Conservation (phyloP, 192 early-diverging fungal species). For the Podila clonocystis region DNA sequence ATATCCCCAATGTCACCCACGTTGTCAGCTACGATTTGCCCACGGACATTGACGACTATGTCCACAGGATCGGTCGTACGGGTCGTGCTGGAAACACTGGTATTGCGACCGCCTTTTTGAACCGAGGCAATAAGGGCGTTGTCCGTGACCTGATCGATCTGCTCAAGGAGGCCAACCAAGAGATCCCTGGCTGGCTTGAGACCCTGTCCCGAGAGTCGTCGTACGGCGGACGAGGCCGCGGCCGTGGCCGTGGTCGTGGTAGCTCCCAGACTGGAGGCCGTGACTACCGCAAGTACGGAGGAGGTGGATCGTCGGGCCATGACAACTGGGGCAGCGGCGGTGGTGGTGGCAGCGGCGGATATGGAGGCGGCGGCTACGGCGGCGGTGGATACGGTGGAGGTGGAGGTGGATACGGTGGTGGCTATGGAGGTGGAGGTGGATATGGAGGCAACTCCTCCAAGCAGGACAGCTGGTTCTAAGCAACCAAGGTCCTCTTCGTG, state of each 20-base stretch:
- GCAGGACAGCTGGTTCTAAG: conserved; percentile 25
- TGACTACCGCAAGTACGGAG: conserved; percentile 51
- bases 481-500: background rate
- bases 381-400: conserved; percentile 20
- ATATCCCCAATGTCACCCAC: conserved; percentile 84
- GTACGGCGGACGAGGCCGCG: conserved; percentile 52
- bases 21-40: conserved; percentile 97
- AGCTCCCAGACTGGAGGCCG: conserved; percentile 45
- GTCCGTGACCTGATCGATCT: conserved; percentile 88
- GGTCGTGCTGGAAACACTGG: conserved; percentile 96
- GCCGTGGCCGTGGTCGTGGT: conserved; percentile 66
- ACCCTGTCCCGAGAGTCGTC: conserved; percentile 71
- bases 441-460: conserved; percentile 17
- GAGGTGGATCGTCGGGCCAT: conserved; percentile 42
- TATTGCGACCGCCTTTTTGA: conserved; percentile 93
- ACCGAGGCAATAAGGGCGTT: conserved; percentile 84
- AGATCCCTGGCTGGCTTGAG: conserved; percentile 85
- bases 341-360: background rate
- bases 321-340: conserved; percentile 43
- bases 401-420: conserved; percentile 26
- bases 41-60: conserved; percentile 96
- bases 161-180: conserved; percentile 93
- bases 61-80: conserved; percentile 97
- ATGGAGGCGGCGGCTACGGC: conserved; percentile 32
- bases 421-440: conserved; percentile 49